Base-by-base conservation (phyloP, 306 rosid genomes). In the Pueraria montana region DNA sequence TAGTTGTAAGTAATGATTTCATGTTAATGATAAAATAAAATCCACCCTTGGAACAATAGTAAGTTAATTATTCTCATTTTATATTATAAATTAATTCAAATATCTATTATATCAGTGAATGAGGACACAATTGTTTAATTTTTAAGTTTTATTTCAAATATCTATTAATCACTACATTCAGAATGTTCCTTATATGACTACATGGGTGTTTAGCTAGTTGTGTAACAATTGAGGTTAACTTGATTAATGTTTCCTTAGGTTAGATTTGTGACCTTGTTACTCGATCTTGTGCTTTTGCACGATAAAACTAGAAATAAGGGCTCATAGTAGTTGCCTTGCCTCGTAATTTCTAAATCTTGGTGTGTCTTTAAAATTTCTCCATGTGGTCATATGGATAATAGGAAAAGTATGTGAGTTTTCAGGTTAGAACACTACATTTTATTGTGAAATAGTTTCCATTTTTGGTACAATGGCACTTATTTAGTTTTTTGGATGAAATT, bases 401-500 rank as follows among this genome's bases (percentile, higher is more conserved):
- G 48, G 48, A 48, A 53, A 43, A 34, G 16, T 26, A 4, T 50
- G 48, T 50, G 23, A 50, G 50, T n/a, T 3, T 81, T 81, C 64
- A 42, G 14, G 72, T 80, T 66, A 70, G 24, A 24, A 26, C 56
- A 18, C 32, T 17, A 48, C 45, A 55, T 46, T 48, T 49, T 16
- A 11, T 18, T 8, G 32, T 36, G 79, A 36, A 26, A 27, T 16
- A 56, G 34, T 82, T 66, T 74, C 53, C 12, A n/a, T 36, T 50
- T 74, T 56, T 74, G 3, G 49, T 42, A 65, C 55, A 20, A 34
- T 69, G 58, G 72, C 40, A 72, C 50, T 72, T 70, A 4, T 46
- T 72, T 32, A 16, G 20, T 12, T 72, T 72, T 10, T 72, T n/a
- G 4, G 48, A 48, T 72, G n/a, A 40, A 42, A 17, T 48, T 52